Evolutionary conservation across 331 rosid species (phyloP), one percentile per base, ranked within the genome.

Genomic region (Malus hybrid): DNA sequence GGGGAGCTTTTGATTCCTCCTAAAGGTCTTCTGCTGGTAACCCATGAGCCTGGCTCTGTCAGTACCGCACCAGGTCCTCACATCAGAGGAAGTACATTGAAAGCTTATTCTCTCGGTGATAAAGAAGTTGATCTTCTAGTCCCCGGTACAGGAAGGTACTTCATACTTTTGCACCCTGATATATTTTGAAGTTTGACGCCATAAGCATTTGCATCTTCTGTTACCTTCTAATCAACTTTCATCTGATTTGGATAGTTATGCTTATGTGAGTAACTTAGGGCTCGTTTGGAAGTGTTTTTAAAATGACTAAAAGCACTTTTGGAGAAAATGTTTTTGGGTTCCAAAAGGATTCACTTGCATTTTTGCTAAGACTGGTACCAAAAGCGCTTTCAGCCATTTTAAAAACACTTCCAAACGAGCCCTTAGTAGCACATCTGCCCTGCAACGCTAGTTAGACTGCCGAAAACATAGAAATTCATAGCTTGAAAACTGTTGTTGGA

Each of bases 71-170:
- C 52, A 46, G 52, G 52, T 46, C 52, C 52, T 13, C 52, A 46
- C 52, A 46, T 46, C 52, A 46, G 52, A 46, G 52, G 52, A 12
- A 46, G 52, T 46, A 12, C 52, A 12, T 46, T 46, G 52, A 46
- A 46, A 46, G 16, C 52, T 0, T 46, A 46, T 46, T 46, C 52
- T 46, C 52, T 46, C 6, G 52, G 52, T 4, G 52, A 46, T 18
- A 85, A 80, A 79, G 93, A 90, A 85, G 98, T 81, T 55, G 98
- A 93, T 86, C 93, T 93, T 60, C 77, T 90, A 56, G 82, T 93
- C 57, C 98, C 96, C 13, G 98, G 96, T 46, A 93, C 95, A 18
- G 98, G 85, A 77, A 93, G 98, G 98, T 93, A 26, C 68, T 83
- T 73, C 76, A 42, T 42, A 58, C 32, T 69, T 69, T 13, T 14